Base-by-base conservation (phyloP, 2,329 filamentous ascomycete genomes). In the Cladorrhinum sp. region DNA sequence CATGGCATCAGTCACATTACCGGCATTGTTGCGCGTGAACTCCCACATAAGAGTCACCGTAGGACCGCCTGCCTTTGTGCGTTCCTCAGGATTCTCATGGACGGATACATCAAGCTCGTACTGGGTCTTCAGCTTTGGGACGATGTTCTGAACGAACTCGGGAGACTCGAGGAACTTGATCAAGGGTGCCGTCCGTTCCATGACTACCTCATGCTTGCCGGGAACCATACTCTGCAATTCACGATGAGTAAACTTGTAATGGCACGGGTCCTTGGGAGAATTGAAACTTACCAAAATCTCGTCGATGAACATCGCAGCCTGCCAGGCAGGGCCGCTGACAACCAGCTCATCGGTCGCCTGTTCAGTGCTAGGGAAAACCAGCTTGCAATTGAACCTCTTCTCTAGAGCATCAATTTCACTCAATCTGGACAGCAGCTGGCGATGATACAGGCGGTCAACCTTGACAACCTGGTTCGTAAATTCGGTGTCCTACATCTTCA, bases 331-430 rank as follows among this genome's bases (percentile, higher is more conserved):
- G 3, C 95, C 95, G 63, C 92, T 96, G 61, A 99, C 92, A 18
- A 90, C 96, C 57, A 99, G 92, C 71, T 96, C 90, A 71, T 99
- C 95, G 73, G 93, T 98, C 22, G 95, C 95, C 76, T 96, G 90
- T 75, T 99, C 95, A 9, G 95, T 98, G 77, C 93, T 96, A 7
- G 95, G 95, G 73, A 99, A 99, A 68, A 92, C 91, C 71, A 99
- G 96, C 80, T 98, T 98, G 87, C 95, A 99, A 75, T 98, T 98
- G 89, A 93, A 98, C 78, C 96, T 97, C 82, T 96, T 96, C 79
- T 99, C 95, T 55, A 99, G 82, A 68, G 95, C 91, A 67, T 98
- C 93, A 60, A 99, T 92, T 71, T 97, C 91, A 50, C 85, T 81
- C 65, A 98, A 88, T 62, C 93, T 91, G 62, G 91, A 85, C 72